These are phyloP conservation scores for Tricholoma sp. DNA, from an alignment of 768 basidiomycete species.

Conservation along the genomic window DNA sequence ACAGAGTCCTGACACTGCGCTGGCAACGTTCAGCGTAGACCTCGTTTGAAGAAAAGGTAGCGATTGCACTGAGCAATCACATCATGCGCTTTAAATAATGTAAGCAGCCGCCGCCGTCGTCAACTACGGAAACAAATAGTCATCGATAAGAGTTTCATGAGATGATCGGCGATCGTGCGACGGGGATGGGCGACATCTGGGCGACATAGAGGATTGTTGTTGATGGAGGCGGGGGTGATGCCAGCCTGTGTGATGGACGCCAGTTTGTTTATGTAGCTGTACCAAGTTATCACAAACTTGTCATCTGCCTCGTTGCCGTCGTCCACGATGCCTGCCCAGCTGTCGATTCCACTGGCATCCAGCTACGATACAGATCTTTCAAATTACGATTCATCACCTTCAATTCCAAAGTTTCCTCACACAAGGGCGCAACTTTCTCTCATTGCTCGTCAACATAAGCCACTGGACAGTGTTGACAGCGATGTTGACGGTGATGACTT, in stretches of 20 bases:
- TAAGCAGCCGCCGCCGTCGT: too few species aligned
- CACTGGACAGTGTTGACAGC: slow-evolving; percentile 50
- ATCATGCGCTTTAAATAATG: too few species aligned
- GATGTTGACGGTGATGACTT: slow-evolving; percentile 51
- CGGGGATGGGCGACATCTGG: too few species aligned
- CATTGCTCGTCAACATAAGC: slow-evolving; percentile 69
- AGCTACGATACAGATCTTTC: not conserved
- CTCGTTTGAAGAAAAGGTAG: too few species aligned
- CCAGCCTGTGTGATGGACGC: too few species aligned
- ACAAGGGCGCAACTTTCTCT: slow-evolving; percentile 76
- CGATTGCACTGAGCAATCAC: too few species aligned
- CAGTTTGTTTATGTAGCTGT: not conserved
- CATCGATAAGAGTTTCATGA: too few species aligned
- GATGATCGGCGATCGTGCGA: too few species aligned
- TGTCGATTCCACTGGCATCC: not conserved
- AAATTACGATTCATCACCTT: slow-evolving; percentile 7
- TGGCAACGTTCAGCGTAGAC: too few species aligned
- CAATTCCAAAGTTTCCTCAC: slow-evolving; percentile 61
- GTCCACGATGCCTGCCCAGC: not conserved
- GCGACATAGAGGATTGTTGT: too few species aligned
- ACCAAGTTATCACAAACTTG: not conserved
- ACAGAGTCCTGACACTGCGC: too few species aligned
- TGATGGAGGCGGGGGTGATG: not conserved
- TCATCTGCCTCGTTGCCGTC: not conserved
- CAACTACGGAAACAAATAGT: too few species aligned